Evolutionary conservation across 75 land plant genomes (phyloP), one percentile per base, ranked within the genome.

Genomic region (Cupressus sempervirens): DNA sequence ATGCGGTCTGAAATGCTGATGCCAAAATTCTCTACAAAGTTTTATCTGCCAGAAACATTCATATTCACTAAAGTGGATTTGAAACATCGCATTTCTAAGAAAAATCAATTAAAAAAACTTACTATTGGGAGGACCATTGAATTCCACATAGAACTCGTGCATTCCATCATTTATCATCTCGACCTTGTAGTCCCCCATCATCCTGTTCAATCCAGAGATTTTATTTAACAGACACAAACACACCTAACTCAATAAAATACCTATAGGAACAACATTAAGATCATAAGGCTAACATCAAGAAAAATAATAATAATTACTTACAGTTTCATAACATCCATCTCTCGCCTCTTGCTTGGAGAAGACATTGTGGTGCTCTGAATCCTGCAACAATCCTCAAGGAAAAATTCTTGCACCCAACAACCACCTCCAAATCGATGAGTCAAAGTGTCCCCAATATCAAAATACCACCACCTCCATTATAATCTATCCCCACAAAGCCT

Each of bases 111-210:
- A 11, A 18, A 77, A 4, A 85, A 86, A 88, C 87, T 45, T 86
- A 90, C 91, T 90, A 16, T 82, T 88, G 26, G 58, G 73, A 20
- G 91, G 91, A 0, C 91, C 91, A 85, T 89, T 86, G 84, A 90
- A 90, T 38, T 86, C 91, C 18, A 90, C 91, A 76, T 83, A 84
- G 70, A 90, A 90, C 76, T 90, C 91, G 38, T 74, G 54, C 83
- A 89, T 85, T 29, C 83, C 88, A 87, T 90, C 91, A 53, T 85
- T 86, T 5, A 87, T 82, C 88, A 84, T 86, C 86, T 90, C 91
- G 76, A 90, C 91, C 86, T 90, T 90, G 77, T 89, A 89, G 67
- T 89, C 91, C 46, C 91, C 89, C 91, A 90, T 90, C 91, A 89
- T 90, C 74, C 91, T 90, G 67, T 16, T 75, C 53, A 52, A 85